Percentiles rank a stretch among this genome's conserved stretches.
Conservation (phyloP, 78 protist species). For the Dictyostelium intermedium region DNA sequence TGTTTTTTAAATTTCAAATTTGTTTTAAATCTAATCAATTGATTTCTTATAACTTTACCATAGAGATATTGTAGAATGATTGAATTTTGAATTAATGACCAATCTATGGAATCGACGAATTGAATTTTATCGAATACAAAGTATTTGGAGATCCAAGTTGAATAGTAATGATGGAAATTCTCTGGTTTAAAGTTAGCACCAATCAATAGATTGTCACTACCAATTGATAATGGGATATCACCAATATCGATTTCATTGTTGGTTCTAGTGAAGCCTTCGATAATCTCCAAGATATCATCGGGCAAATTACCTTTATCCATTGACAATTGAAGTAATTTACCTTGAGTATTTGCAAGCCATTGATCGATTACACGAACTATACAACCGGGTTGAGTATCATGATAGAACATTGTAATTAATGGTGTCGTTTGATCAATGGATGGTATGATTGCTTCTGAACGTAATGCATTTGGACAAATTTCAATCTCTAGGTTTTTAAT, state of each 20-base stretch:
- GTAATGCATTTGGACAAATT: slow-evolving; percentile 11
- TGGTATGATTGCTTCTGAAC: slow-evolving; percentile 3
- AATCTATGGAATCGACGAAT: neutral
- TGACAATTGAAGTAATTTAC: neutral
- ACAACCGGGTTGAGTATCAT: neutral
- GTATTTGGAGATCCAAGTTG: neutral
- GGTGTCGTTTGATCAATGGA: neutral
- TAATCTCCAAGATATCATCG: neutral
- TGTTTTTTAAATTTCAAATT: neutral
- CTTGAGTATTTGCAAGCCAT: slow-evolving; percentile 30
- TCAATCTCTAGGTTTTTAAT: neutral
- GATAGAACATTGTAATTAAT: neutral
- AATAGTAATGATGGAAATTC: neutral
- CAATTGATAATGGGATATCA: slow-evolving; percentile 18
- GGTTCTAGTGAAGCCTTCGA: neutral
- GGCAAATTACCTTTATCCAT: neutral
- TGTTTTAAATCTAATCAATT: neutral
- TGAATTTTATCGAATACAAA: neutral
- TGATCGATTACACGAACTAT: slow-evolving; percentile 16
- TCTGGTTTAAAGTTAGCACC: neutral
- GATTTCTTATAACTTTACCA: slow-evolving; percentile 10
- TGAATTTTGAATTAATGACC: slow-evolving; percentile 12
- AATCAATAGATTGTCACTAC: slow-evolving; percentile 13
- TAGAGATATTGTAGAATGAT: neutral
- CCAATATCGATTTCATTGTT: neutral